Conservation (phyloP, 164 flowering plant species). For the Umbilicus rupestris region DNA sequence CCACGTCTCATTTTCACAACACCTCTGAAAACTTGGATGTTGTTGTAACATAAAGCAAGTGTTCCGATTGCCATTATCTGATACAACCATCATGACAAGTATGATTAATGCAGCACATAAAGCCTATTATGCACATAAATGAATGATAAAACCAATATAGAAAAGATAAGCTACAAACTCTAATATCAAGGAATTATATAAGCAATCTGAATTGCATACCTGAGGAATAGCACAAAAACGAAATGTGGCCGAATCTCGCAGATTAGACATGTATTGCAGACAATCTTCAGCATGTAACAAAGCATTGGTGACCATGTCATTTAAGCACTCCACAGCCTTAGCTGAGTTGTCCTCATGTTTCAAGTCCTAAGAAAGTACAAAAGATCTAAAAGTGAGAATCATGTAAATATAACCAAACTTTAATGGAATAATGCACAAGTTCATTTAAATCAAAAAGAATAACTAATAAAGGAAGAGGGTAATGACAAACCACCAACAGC, state of each 20-base stretch:
- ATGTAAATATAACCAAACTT: neutral
- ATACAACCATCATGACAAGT: slow-evolving; percentile 13
- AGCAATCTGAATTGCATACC: slow-evolving; percentile 28
- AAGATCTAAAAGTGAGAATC: neutral
- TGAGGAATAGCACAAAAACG: slow-evolving; percentile 94
- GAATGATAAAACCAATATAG: neutral
- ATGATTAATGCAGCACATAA: neutral
- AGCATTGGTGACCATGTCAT: slow-evolving; percentile 97
- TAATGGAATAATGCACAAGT: neutral
- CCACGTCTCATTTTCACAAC: slow-evolving; percentile 98
- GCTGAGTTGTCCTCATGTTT: slow-evolving; percentile 78
- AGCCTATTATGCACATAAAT: neutral
- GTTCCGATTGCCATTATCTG: slow-evolving; percentile 99
- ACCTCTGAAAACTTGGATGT: slow-evolving; percentile 77
- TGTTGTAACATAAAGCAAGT: slow-evolving; percentile 87
- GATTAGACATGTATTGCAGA: slow-evolving; percentile 63
- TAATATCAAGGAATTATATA: neutral
- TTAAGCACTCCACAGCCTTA: slow-evolving; percentile 80
- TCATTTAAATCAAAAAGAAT: neutral
- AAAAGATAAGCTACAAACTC: neutral
- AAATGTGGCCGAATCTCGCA: slow-evolving; percentile 55
- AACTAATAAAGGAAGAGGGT: too few species aligned
- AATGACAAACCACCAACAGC: too few species aligned
- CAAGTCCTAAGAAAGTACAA: slow-evolving; percentile 50
- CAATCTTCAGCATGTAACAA: slow-evolving; percentile 71